These are phyloP conservation scores for Nemania bipapillata DNA, from an alignment of 2,329 filamentous ascomycete species.

Conservation along the genomic window DNA sequence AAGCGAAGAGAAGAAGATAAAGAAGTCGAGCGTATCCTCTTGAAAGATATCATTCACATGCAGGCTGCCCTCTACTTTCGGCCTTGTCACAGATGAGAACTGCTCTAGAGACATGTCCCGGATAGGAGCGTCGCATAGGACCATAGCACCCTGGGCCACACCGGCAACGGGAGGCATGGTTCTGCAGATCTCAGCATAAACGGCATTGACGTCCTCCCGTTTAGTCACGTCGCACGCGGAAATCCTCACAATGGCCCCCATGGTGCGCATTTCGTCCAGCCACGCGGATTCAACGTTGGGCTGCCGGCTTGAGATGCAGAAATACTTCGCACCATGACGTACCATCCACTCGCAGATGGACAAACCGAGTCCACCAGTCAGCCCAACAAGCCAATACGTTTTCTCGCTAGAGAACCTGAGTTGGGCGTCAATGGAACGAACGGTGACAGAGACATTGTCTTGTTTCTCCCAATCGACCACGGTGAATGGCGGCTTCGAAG, in stretches of 20 bases:
- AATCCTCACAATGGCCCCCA: not conserved
- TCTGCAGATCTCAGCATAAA: not conserved
- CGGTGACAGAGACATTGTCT: not conserved
- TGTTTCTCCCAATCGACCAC: conserved; percentile 13
- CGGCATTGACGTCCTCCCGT: not conserved
- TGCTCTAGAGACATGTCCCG: conserved; percentile 37
- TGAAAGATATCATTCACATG: conserved; percentile 53
- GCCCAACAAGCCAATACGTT: not conserved
- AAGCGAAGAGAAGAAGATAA: not conserved
- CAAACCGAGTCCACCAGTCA: not conserved
- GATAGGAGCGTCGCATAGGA: conserved; percentile 38
- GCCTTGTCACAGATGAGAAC: conserved; percentile 51
- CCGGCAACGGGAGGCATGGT: conserved; percentile 41
- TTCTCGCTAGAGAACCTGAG: not conserved
- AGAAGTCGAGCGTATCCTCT: not conserved
- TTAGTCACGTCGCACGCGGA: not conserved
- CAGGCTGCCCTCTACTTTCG: conserved; percentile 56
- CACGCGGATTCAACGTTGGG: not conserved
- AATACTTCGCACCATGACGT: not conserved
- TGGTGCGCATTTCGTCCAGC: not conserved
- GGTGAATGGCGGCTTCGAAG: no score
- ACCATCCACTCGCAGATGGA: not conserved
- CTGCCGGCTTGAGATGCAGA: not conserved
- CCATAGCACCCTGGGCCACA: conserved; percentile 42
- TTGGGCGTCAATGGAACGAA: conserved; percentile 21